Evolutionary conservation across 2,329 filamentous ascomycete genomes (phyloP).

Genomic region (Albophoma yamanashiensis): DNA sequence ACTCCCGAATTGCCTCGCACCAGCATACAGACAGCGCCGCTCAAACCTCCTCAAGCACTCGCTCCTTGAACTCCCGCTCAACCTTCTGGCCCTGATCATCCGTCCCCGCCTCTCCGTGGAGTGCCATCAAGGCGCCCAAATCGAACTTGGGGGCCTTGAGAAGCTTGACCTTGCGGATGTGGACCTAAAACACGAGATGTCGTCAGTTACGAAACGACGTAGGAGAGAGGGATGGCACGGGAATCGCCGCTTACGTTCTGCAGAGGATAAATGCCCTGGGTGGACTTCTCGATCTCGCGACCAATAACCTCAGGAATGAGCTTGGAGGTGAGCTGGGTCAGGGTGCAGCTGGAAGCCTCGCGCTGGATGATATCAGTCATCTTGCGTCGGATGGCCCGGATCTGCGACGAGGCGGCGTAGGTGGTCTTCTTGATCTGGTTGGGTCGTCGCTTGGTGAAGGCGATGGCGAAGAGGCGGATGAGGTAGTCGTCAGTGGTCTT

Average conservation of each 20-base stretch:
- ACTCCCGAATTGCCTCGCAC: constrained; percentile 19
- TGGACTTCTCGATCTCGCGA: constrained; percentile 98
- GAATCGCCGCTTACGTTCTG: constrained; percentile 66
- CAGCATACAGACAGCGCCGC: constrained; percentile 20
- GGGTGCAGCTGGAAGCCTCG: constrained; percentile 88
- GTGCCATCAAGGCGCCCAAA: constrained; percentile 86
- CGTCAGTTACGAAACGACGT: not conserved
- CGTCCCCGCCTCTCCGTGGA: constrained; percentile 94
- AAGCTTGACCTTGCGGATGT: constrained; percentile 99
- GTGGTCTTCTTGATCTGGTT: constrained; percentile 99
- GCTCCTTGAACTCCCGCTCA: constrained; percentile 99
- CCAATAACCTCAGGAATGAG: constrained; percentile 99
- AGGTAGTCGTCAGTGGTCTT: constrained; percentile 99
- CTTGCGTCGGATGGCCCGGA: constrained; percentile 97
- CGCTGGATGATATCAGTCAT: constrained; percentile 99
- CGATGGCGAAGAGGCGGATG: constrained; percentile 96
- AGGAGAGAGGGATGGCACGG: not conserved
- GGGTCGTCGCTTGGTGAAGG: constrained; percentile 96
- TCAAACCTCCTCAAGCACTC: constrained; percentile 90
- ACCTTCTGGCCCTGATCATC: constrained; percentile 98
- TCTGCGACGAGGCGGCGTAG: constrained; percentile 94
- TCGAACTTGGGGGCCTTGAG: constrained; percentile 99
- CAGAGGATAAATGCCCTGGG: constrained; percentile 98
- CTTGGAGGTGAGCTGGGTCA: constrained; percentile 95
- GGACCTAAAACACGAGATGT: constrained; percentile 54